Percentiles rank a stretch among this genome's conserved stretches.
phyloP scores from a whole-genome alignment of 208 protist genomes.

The Leishmania tarentolae region DNA sequence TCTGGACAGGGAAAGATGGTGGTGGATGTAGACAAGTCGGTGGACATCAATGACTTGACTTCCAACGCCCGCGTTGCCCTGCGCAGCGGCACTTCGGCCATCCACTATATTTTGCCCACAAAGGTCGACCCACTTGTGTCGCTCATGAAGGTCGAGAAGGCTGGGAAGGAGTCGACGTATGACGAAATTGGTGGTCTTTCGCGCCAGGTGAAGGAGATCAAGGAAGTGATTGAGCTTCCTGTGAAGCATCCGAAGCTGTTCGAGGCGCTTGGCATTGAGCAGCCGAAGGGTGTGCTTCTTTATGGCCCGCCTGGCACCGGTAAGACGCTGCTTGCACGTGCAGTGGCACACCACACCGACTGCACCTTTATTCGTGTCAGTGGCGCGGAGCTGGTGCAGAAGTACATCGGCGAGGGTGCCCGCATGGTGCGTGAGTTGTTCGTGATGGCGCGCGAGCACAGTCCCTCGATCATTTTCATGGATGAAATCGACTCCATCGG shows the following conservation, averaged over 20 bases:
- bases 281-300: constrained; percentile 99
- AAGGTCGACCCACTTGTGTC: constrained; percentile 99
- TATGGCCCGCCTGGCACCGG: constrained; percentile 97
- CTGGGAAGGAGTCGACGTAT: constrained; percentile 99
- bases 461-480: constrained; percentile 99
- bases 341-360: constrained; percentile 99
- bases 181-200: constrained; percentile 99
- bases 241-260: constrained; percentile 99
- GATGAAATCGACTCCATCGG: constrained; percentile 99
- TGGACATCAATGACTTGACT: constrained; percentile 94
- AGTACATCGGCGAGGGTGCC: constrained; percentile 99
- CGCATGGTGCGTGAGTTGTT: constrained; percentile 99
- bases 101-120: constrained; percentile 98
- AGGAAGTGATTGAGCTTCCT: constrained; percentile 87
- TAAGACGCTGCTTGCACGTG: constrained; percentile 99
- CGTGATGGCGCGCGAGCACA: constrained; percentile 99
- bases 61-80: constrained; percentile 98
- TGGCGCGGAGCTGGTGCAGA: constrained; percentile 99
- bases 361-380: constrained; percentile 99
- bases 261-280: constrained; percentile 99
- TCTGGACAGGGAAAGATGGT: constrained; percentile 98
- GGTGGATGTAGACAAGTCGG: constrained; percentile 97
- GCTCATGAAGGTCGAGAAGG: constrained; percentile 99
- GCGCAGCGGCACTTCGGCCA: constrained; percentile 94
- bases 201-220: constrained; percentile 98